Evolutionary conservation across 208 protist species (phyloP).

Genomic region (Histomonas meleagridis): DNA sequence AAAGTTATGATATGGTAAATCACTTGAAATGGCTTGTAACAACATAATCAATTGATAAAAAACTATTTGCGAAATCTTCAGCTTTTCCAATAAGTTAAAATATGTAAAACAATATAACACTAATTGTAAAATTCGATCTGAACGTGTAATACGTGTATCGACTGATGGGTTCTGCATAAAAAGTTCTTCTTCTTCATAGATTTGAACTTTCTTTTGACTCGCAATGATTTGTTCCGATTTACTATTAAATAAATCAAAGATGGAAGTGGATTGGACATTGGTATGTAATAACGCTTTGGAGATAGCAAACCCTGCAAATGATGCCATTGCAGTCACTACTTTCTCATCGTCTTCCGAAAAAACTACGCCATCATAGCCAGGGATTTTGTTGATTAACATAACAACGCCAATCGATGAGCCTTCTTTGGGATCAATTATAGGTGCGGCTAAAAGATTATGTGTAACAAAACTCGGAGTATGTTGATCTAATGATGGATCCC

Average conservation of each 20-base stretch:
- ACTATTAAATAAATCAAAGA: not conserved
- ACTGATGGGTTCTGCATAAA: not conserved
- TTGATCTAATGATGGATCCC: slow-evolving; percentile 6
- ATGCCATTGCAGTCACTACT: not conserved
- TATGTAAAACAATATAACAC: not conserved
- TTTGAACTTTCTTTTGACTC: not conserved
- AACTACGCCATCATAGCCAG: slow-evolving; percentile 27
- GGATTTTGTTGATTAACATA: not conserved
- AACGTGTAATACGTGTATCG: not conserved
- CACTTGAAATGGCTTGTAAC: not conserved
- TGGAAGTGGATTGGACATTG: not conserved
- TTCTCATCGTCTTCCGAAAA: slow-evolving; percentile 19
- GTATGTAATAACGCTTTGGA: not conserved
- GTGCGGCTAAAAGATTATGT: not conserved
- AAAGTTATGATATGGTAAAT: not conserved
- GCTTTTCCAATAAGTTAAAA: not conserved
- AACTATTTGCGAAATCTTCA: not conserved
- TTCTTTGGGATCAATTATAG: not conserved
- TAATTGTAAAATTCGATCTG: not conserved
- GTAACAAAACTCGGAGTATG: not conserved
- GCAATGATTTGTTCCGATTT: not conserved
- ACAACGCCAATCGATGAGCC: not conserved
- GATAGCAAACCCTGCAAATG: not conserved
- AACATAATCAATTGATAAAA: slow-evolving; percentile 20
- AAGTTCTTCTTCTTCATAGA: not conserved